phyloP scores from a whole-genome alignment of 2,329 filamentous ascomycete genomes.

The Drechslerella coelobrocha region DNA sequence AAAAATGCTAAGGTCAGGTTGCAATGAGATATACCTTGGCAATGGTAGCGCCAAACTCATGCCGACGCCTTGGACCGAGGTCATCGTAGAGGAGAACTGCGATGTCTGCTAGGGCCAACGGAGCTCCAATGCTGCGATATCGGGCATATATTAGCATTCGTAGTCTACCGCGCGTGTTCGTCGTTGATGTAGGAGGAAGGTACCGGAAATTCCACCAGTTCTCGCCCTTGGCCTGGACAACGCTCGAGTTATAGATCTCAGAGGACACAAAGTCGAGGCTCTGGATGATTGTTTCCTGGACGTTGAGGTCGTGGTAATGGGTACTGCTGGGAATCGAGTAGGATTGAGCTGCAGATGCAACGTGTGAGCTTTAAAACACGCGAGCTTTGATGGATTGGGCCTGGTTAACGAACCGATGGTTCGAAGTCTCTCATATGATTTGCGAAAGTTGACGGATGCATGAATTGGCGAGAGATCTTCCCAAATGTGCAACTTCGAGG shows the following conservation, averaged over 20 bases:
- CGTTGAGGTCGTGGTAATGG: conserved; percentile 46
- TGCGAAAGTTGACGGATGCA: conserved; percentile 44
- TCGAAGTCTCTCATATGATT: conserved; percentile 39
- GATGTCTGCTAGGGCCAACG: conserved; percentile 49
- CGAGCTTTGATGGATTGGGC: neutral
- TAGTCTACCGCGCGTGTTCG: neutral
- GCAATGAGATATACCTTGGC: conserved; percentile 20
- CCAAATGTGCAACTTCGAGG: conserved; percentile 48
- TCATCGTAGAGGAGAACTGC: conserved; percentile 50
- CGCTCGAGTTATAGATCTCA: conserved; percentile 40
- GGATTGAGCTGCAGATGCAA: conserved; percentile 32
- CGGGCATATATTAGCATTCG: neutral
- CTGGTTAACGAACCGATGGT: conserved; percentile 26
- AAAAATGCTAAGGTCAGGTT: neutral
- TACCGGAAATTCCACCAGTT: conserved; percentile 52
- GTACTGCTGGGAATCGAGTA: conserved; percentile 44
- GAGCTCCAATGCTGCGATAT: conserved; percentile 35
- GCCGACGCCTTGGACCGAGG: conserved; percentile 34
- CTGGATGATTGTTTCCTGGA: conserved; percentile 44
- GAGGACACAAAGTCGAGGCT: conserved; percentile 42
- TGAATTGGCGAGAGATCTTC: conserved; percentile 51
- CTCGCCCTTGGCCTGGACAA: conserved; percentile 33
- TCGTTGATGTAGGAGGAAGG: neutral
- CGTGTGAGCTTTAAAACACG: neutral
- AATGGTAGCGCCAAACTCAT: conserved; percentile 42